A percentile compares a stretch with the other conserved stretches of the same genome.
These are phyloP conservation scores for Fusarium albosuccineum DNA, from an alignment of 2,329 filamentous ascomycete species.

Conservation along the genomic window DNA sequence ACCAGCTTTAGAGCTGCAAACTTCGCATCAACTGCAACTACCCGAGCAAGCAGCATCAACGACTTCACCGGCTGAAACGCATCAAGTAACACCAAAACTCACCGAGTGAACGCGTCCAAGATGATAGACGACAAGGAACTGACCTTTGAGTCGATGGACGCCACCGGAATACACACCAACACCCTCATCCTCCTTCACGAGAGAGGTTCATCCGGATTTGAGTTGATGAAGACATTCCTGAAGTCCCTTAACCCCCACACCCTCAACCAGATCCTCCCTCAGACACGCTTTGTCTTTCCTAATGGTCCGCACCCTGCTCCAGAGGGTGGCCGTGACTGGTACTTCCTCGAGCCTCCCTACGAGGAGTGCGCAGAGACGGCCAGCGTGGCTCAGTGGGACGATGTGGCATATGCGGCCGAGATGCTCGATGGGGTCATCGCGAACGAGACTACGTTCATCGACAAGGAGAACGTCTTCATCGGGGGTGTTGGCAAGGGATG, in stretches of 20 bases:
- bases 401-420: not conserved
- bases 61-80: not conserved
- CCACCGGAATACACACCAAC: not conserved
- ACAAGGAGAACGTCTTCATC: constrained; percentile 16
- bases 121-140: not conserved
- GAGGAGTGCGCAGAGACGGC: not conserved
- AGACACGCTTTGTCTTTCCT: constrained; percentile 15
- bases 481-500: constrained; percentile 17
- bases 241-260: not conserved
- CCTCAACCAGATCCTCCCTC: not conserved
- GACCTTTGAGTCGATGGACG: not conserved
- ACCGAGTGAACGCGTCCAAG: not conserved
- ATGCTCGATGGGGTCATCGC: constrained; percentile 1
- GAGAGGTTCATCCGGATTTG: not conserved
- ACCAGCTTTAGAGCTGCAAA: not conserved
- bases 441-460: not conserved
- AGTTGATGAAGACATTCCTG: not conserved
- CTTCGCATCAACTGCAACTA: not conserved
- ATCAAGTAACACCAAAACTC: not conserved
- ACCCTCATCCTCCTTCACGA: constrained; percentile 28
- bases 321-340: constrained; percentile 2
- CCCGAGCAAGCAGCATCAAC: not conserved
- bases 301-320: not conserved
- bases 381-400: not conserved
- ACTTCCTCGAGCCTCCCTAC: not conserved